Evolutionary conservation across 257 asterid species (phyloP).

Genomic region (Striga asiatica): DNA sequence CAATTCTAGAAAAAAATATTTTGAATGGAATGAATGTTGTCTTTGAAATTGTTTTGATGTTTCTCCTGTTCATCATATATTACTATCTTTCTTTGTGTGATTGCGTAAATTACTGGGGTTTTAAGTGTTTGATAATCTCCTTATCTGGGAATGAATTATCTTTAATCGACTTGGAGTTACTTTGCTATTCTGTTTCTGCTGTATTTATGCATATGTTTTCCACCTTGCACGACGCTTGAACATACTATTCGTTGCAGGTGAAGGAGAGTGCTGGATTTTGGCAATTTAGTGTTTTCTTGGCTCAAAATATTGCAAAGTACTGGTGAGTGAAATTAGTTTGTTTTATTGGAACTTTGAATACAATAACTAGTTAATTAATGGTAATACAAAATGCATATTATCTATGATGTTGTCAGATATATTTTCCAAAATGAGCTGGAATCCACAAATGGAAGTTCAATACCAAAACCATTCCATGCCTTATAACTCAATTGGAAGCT

Average conservation of each 20-base stretch:
- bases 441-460: slow-evolving; percentile 51
- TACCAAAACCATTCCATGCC: slow-evolving; percentile 59
- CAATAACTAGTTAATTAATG: not conserved
- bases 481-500: slow-evolving; percentile 74
- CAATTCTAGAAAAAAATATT: not conserved
- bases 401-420: slow-evolving; percentile 6
- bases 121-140: not conserved
- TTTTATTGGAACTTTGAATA: slow-evolving; percentile 3
- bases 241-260: slow-evolving; percentile 26
- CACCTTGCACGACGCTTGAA: no score
- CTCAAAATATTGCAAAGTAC: no score
- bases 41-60: no score
- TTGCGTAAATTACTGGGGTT: not conserved
- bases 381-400: slow-evolving; percentile 14
- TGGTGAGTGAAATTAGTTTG: slow-evolving; percentile 7
- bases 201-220: not conserved
- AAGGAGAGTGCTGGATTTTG: slow-evolving; percentile 10
- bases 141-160: not conserved
- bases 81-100: not conserved
- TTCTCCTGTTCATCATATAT: not conserved
- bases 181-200: not conserved
- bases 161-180: not conserved
- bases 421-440: slow-evolving; percentile 44
- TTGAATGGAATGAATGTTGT: no score
- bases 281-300: not conserved